Percentiles rank a stretch among this genome's conserved stretches.
Evolutionary conservation across 768 basidiomycete species (phyloP).

Genomic region (Kwoniella dendrophila): DNA sequence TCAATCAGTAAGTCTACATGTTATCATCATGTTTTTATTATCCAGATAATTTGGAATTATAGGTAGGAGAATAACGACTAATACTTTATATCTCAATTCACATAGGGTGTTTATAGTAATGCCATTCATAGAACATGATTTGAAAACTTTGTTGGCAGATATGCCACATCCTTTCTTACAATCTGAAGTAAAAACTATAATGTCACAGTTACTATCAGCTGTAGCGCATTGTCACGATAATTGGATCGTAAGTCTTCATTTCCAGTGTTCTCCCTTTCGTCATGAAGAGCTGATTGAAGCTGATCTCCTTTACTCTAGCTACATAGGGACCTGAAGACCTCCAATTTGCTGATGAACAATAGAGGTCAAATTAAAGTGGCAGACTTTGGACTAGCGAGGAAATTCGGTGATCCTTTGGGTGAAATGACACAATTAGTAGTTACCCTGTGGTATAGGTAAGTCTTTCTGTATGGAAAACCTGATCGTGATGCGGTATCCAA

Average conservation of each 20-base stretch:
- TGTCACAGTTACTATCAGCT: constrained; percentile 90
- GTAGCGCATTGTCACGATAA: constrained; percentile 91
- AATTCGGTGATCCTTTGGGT: constrained; percentile 94
- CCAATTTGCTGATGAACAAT: constrained; percentile 98
- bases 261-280: not conserved
- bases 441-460: constrained; percentile 96
- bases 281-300: not conserved
- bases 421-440: constrained; percentile 98
- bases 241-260: constrained; percentile 67
- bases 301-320: constrained; percentile 56
- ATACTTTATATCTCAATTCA: too few relatives aligned
- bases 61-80: too few relatives aligned
- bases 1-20: constrained; percentile 83
- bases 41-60: not conserved
- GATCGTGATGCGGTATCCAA: not conserved
- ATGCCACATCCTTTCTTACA: constrained; percentile 97
- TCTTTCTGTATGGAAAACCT: too few relatives aligned
- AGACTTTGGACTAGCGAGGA: constrained; percentile 92
- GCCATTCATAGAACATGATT: constrained; percentile 99
- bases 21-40: not conserved
- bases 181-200: constrained; percentile 96
- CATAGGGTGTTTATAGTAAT: constrained; percentile 95
- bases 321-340: constrained; percentile 95
- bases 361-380: constrained; percentile 98
- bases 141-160: constrained; percentile 88